Conservation (phyloP, 257 asterid species). For the Coffea eugenioides region DNA sequence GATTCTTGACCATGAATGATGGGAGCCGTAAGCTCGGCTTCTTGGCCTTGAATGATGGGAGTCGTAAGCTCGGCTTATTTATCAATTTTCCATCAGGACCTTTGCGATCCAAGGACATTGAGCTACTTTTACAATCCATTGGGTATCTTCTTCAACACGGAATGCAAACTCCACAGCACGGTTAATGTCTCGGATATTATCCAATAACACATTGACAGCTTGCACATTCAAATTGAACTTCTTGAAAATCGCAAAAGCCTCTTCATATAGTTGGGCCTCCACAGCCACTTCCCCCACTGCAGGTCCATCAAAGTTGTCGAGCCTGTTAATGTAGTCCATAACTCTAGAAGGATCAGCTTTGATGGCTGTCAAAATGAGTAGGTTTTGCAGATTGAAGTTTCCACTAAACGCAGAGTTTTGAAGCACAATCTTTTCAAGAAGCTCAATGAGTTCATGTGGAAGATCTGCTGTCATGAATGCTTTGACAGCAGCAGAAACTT, state of each 20-base stretch:
- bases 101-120: neutral
- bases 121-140: neutral
- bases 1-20: neutral
- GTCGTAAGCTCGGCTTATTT: neutral
- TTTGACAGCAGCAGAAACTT: constrained; percentile 99
- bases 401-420: constrained; percentile 99
- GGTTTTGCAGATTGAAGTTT: constrained; percentile 91
- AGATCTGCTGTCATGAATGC: constrained; percentile 99
- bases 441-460: constrained; percentile 95
- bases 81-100: neutral
- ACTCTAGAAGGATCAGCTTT: constrained; percentile 97
- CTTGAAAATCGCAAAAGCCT: constrained; percentile 95
- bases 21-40: neutral
- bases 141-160: constrained; percentile 99
- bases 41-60: too few species aligned
- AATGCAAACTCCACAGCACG: constrained; percentile 97
- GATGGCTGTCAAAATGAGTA: constrained; percentile 91
- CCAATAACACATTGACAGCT: constrained; percentile 93
- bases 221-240: constrained; percentile 97
- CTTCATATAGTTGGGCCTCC: constrained; percentile 90
- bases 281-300: constrained; percentile 99
- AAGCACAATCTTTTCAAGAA: constrained; percentile 97
- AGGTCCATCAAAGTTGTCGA: constrained; percentile 98
- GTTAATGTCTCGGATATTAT: constrained; percentile 82
- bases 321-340: constrained; percentile 95